Evolutionary conservation across 2,329 filamentous ascomycete species (phyloP).

Genomic region (Hansfordia pulvinata): DNA sequence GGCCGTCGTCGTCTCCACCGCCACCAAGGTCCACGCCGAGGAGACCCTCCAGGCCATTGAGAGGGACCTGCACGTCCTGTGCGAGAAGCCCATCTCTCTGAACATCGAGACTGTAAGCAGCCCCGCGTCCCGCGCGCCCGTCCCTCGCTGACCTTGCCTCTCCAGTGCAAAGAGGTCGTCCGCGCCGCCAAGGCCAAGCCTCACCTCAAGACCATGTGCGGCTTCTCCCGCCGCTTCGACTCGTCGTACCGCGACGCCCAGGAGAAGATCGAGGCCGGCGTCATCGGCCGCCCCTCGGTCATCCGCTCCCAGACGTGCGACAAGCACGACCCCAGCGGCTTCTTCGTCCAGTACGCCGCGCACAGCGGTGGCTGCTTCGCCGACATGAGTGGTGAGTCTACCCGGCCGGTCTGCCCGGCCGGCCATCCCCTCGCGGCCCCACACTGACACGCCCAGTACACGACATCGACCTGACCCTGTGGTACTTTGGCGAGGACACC

Average conservation of each 20-base stretch:
- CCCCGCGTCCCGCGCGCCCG: not conserved
- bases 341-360: conserved; percentile 55
- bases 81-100: conserved; percentile 46
- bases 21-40: conserved; percentile 42
- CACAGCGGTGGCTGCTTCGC: conserved; percentile 58
- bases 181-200: conserved; percentile 39
- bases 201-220: conserved; percentile 51
- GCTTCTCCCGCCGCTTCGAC: conserved; percentile 55
- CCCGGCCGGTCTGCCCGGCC: too few species aligned
- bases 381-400: too few species aligned
- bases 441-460: conserved; percentile 43
- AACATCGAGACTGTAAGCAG: conserved; percentile 40
- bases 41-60: conserved; percentile 43
- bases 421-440: too few species aligned
- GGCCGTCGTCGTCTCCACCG: too few species aligned
- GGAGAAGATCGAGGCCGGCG: conserved; percentile 32
- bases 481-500: conserved; percentile 44
- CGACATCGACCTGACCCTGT: conserved; percentile 53
- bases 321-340: conserved; percentile 49
- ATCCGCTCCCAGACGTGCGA: conserved; percentile 56
- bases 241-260: conserved; percentile 48
- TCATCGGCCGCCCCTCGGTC: conserved; percentile 45
- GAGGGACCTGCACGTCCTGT: conserved; percentile 39
- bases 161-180: conserved; percentile 44
- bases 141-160: not conserved